Base-by-base conservation (phyloP, 257 asterid species). In the Fraxinus cuspidata region DNA sequence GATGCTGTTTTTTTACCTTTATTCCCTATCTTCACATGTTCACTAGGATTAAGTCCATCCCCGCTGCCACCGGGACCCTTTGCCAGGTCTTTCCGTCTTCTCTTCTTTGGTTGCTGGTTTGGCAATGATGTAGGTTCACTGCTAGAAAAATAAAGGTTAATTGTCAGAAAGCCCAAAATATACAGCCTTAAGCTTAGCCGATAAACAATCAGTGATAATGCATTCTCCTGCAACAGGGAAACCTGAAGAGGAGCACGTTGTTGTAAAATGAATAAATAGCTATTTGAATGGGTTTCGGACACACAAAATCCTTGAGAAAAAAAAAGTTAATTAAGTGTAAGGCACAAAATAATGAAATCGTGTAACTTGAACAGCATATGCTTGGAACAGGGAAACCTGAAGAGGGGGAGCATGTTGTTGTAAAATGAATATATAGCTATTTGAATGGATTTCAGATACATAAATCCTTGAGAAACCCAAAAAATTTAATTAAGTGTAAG, bases 61-160 rank as follows among this genome's bases (percentile, higher is more conserved):
- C 79, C 90, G 81, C 86, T 75, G 74, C 87, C 92, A 81, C 73
- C 89, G 67, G 76, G 85, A 51, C 88, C 82, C 85, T 90, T 89
- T 27, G 85, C 72, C 77, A 81, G 83, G 86, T 91, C 97, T 85
- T 91, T 96, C 66, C 96, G 90, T 78, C 94, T 84, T 84, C 98
- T 91, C 85, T 96, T 96, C 74, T 90, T 93, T 1, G 91, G 97
- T 85, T 87, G 97, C 66, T 87, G 92, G 82, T 77, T 85, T 70
- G 85, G 82, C 32, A 86, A 53, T 81, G 66, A 71, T 70, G 88
- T 78, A 82, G 95, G 89, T 84, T 93, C 99, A 77, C 99, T 93
- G 85, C 81, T 72, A 77, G 74, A 31, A 74, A 80, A 83, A 42
- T 73, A 81, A 76, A 84, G 67, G 75, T 47, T 16, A 70, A 56